phyloP scores from a whole-genome alignment of 225 moss, liverwort and hornwort genomes.

The Sphagnum tenellum region DNA sequence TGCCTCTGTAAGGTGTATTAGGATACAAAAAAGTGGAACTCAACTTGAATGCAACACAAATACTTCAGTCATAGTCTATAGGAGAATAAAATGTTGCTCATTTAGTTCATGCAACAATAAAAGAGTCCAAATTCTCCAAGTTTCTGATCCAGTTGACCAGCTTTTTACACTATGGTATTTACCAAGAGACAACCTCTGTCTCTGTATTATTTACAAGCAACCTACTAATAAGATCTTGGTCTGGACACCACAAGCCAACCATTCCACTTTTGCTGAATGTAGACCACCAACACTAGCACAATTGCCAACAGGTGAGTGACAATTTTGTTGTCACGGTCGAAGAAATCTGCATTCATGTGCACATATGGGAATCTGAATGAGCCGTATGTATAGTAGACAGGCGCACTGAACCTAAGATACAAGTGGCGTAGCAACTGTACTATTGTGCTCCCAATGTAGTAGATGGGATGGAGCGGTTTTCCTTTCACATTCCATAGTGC shows the following conservation, averaged over 20 bases:
- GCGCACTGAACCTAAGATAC: conserved; percentile 28
- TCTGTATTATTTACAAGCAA: conserved; percentile 18
- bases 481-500: conserved; percentile 33
- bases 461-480: conserved; percentile 27
- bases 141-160: too few relatives aligned
- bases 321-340: conserved; percentile 27
- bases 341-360: conserved; percentile 40
- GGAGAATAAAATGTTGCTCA: too few relatives aligned
- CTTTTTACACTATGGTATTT: too few relatives aligned
- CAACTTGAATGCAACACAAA: too few relatives aligned
- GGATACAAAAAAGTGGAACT: too few relatives aligned
- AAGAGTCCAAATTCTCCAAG: too few relatives aligned
- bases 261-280: conserved; percentile 44
- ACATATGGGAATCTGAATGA: conserved; percentile 19
- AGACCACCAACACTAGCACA: conserved; percentile 29
- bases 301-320: conserved; percentile 31
- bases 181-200: conserved; percentile 24
- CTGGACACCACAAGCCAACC: conserved; percentile 14
- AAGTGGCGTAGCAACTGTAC: conserved; percentile 44
- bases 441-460: conserved; percentile 32
- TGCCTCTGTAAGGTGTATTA: too few relatives aligned
- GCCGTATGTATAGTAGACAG: conserved; percentile 6
- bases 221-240: conserved; percentile 19
- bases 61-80: too few relatives aligned
- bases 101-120: too few relatives aligned